Percentiles rank a stretch among this genome's conserved stretches.
These are phyloP conservation scores for Lactarius sp. DNA, from an alignment of 768 basidiomycete species.

Conservation along the genomic window DNA sequence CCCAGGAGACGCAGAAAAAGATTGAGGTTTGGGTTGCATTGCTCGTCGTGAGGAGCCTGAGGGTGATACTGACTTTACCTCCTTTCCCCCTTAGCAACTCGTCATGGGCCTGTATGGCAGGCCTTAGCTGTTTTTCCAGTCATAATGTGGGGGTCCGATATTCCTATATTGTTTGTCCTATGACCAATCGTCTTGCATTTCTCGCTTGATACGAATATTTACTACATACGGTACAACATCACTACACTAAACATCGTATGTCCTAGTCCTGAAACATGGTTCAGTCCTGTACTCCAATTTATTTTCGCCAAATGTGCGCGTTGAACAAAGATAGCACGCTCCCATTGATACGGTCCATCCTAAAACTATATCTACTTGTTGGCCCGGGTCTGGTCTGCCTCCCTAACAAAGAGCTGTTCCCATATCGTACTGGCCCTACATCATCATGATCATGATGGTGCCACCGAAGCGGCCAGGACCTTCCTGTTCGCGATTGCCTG, in stretches of 20 bases:
- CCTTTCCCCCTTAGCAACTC: neutral
- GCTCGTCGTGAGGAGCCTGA: neutral
- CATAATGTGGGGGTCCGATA: no score
- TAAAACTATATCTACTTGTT: neutral
- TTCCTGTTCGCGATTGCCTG: no score
- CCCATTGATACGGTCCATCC: neutral
- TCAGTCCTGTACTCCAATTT: neutral
- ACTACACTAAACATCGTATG: no score
- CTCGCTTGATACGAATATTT: no score
- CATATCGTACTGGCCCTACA: neutral
- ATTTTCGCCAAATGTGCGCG: no score
- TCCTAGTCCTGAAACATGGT: no score
- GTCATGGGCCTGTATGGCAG: neutral
- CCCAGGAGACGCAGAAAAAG: neutral
- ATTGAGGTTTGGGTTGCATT: neutral
- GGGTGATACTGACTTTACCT: neutral
- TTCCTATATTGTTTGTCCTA: no score
- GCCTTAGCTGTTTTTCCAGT: neutral
- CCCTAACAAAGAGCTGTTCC: neutral
- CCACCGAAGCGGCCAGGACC: no score
- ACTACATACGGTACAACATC: no score
- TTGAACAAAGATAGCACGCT: no score
- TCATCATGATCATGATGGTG: no score
- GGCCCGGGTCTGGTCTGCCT: neutral
- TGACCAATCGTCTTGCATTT: no score